Percentiles rank a stretch among this genome's conserved stretches.
phyloP scores from a whole-genome alignment of 2,329 filamentous ascomycete species.

The Colletotrichum camelliae region DNA sequence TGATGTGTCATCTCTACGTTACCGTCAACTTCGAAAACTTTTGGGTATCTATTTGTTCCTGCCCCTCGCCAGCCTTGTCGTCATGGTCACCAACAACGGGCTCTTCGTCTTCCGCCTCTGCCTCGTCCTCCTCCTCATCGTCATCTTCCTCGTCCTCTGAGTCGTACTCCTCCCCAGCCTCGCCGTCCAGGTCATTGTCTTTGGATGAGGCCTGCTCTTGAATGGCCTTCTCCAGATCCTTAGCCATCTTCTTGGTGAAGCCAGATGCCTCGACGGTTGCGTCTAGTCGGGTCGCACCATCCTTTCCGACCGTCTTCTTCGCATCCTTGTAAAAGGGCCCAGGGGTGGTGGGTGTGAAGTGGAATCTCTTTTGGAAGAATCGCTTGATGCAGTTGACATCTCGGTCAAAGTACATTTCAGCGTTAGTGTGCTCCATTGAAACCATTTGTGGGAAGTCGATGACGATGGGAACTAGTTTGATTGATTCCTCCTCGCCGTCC shows the following conservation, averaged over 20 bases:
- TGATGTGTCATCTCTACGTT: conserved; percentile 1
- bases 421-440: conserved; percentile 91
- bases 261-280: conserved; percentile 90
- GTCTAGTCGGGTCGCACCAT: conserved; percentile 75
- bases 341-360: conserved; percentile 80
- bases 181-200: conserved; percentile 40
- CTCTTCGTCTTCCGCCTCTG: conserved; percentile 30
- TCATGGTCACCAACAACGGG: conserved; percentile 18
- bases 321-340: conserved; percentile 89
- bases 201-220: conserved; percentile 69
- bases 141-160: conserved; percentile 25
- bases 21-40: conserved; percentile 20
- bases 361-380: conserved; percentile 89
- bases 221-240: conserved; percentile 91
- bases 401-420: conserved; percentile 96
- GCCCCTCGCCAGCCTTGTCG: conserved; percentile 24
- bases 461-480: conserved; percentile 77
- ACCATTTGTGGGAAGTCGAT: conserved; percentile 99
- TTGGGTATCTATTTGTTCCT: conserved; percentile 26
- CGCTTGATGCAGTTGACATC: conserved; percentile 95
- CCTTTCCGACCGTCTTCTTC: conserved; percentile 72
- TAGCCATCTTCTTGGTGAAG: conserved; percentile 96
- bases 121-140: conserved; percentile 26
- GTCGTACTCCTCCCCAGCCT: conserved; percentile 34
- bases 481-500: conserved; percentile 44